Conservation (phyloP, 441 rosid genomes). For the Erodium texanum region DNA sequence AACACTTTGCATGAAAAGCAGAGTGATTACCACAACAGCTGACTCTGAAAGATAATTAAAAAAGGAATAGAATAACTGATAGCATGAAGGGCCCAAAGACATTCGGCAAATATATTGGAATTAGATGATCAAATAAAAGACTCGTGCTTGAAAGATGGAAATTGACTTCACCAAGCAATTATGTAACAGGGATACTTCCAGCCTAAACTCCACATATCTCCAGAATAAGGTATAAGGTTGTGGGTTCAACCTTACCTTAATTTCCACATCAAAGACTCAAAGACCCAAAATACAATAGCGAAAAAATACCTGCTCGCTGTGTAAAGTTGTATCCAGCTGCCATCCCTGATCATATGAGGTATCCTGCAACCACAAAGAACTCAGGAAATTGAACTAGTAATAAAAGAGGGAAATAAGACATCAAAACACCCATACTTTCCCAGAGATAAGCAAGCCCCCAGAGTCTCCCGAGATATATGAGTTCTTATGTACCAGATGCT, state of each 20-base stretch:
- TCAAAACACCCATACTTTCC: constrained; percentile 11
- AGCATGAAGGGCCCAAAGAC: too few species aligned
- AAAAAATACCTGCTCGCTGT: constrained; percentile 63
- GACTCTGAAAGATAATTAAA: not conserved
- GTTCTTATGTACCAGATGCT: constrained; percentile 41
- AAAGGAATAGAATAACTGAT: too few species aligned
- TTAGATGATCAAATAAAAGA: too few species aligned
- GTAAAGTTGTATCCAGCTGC: constrained; percentile 57
- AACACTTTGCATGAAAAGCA: not conserved
- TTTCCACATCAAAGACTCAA: not conserved
- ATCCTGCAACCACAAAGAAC: constrained; percentile 46
- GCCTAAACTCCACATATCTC: not conserved
- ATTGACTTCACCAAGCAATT: too few species aligned
- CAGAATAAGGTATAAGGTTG: not conserved
- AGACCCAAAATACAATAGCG: not conserved
- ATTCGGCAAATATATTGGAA: too few species aligned
- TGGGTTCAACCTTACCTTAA: not conserved
- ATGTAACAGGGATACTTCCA: not conserved
- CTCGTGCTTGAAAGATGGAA: too few species aligned
- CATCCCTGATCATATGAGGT: constrained; percentile 72
- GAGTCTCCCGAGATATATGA: constrained; percentile 19
- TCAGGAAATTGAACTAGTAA: constrained; percentile 22
- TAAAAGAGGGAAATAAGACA: not conserved
- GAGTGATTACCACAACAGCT: not conserved
- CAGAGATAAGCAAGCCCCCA: constrained; percentile 12